A percentile compares a stretch with the other conserved stretches of the same genome.
These are phyloP conservation scores for Auxenochlorella protothecoides DNA, from an alignment of 139 green algal genomes.

Conservation along the genomic window DNA sequence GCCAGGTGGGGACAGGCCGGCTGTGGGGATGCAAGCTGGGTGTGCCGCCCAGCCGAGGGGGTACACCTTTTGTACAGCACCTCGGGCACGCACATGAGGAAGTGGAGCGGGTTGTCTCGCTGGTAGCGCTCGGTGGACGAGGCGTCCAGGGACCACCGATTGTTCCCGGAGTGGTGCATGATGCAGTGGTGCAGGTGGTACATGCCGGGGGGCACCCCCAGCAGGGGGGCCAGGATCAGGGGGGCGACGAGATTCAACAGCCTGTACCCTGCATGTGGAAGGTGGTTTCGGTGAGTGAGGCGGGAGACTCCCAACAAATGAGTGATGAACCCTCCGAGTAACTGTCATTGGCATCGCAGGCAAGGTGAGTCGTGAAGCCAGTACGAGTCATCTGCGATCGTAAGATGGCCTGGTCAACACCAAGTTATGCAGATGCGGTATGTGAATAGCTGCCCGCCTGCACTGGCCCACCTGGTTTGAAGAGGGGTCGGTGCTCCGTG, in stretches of 20 bases:
- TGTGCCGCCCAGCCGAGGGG: too few species aligned
- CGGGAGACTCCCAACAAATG: background rate
- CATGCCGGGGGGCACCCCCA: constrained; percentile 50
- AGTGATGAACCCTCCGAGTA: background rate
- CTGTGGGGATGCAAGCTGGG: too few species aligned
- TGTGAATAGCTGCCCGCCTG: background rate
- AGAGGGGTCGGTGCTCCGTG: constrained; percentile 54
- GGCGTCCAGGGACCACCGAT: constrained; percentile 22
- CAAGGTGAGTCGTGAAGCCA: background rate
- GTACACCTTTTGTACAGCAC: background rate
- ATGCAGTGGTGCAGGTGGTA: constrained; percentile 75
- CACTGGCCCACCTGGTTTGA: constrained; percentile 29
- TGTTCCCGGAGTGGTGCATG: constrained; percentile 76
- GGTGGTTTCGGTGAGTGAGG: background rate
- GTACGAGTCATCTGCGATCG: background rate
- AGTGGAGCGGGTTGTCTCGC: constrained; percentile 56
- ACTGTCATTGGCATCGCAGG: background rate
- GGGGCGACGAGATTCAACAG: constrained; percentile 38
- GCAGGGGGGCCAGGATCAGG: constrained; percentile 42
- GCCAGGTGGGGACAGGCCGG: too few species aligned
- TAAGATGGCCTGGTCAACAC: too few species aligned
- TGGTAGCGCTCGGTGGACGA: constrained; percentile 77
- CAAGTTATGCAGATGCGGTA: background rate
- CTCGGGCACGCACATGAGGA: constrained; percentile 36
- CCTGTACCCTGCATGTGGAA: constrained; percentile 1